Percentiles rank a stretch among this genome's conserved stretches.
These are phyloP conservation scores for Aureobasidium sp. DNA, from an alignment of 2,329 filamentous ascomycete genomes.

Conservation along the genomic window DNA sequence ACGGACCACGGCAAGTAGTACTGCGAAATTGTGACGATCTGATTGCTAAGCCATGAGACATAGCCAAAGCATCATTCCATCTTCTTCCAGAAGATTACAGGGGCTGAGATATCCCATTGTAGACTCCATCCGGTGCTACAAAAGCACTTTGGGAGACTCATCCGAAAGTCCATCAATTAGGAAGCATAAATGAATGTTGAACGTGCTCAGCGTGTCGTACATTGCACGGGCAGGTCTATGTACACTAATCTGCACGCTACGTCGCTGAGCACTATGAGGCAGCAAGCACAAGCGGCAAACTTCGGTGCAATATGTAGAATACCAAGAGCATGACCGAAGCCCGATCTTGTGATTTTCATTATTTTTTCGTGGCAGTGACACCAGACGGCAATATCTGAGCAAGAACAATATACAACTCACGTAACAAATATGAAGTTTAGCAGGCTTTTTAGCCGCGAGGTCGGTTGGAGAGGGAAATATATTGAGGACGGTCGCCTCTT, in stretches of 20 bases:
- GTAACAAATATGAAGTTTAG: background rate
- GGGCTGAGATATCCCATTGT: background rate
- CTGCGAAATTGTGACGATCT: background rate
- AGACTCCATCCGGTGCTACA: background rate
- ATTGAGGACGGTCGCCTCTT: background rate
- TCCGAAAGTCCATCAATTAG: background rate
- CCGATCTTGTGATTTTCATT: background rate
- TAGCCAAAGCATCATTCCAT: background rate
- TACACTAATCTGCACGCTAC: background rate
- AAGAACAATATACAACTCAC: background rate
- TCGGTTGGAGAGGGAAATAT: background rate
- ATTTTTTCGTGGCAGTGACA: background rate
- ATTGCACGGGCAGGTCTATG: background rate
- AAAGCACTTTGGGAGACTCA: background rate
- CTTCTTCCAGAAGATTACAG: background rate
- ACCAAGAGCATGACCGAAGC: background rate
- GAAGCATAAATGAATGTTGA: background rate
- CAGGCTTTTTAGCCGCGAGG: background rate
- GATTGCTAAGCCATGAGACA: background rate
- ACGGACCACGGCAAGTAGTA: background rate
- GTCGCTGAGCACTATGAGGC: background rate
- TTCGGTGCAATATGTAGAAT: slow-evolving; percentile 8
- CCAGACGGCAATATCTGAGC: background rate
- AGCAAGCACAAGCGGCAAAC: background rate
- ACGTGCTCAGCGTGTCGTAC: background rate